Percentiles rank a stretch among this genome's conserved stretches.
Conservation (phyloP, 2,329 filamentous ascomycete species). For the Kalmusia sp. region DNA sequence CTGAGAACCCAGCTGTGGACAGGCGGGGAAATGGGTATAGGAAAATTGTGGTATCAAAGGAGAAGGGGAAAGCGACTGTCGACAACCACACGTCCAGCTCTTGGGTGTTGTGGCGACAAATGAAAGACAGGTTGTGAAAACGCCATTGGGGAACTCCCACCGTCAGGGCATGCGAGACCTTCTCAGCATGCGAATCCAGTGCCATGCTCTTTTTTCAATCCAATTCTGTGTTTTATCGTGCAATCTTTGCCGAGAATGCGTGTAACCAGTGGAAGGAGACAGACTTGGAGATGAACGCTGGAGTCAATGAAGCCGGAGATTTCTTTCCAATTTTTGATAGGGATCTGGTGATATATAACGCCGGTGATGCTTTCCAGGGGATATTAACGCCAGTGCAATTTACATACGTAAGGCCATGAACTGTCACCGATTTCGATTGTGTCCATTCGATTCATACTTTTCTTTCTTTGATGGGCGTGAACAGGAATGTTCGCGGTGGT, state of each 20-base stretch:
- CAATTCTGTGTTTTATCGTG: background rate
- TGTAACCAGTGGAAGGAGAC: conserved; percentile 1
- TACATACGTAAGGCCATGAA: conserved; percentile 18
- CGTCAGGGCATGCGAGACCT: background rate
- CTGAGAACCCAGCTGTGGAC: conserved; percentile 36
- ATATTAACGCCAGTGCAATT: conserved; percentile 13
- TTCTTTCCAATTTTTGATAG: background rate
- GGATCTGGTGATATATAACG: conserved; percentile 34
- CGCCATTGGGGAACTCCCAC: background rate
- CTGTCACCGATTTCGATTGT: background rate
- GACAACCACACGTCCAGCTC: conserved; percentile 41
- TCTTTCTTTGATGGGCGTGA: conserved; percentile 11
- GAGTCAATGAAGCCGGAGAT: conserved; percentile 3
- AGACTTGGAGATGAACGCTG: conserved; percentile 7
- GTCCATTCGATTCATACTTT: background rate
- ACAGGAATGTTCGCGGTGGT: conserved; percentile 13
- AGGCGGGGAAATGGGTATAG: conserved; percentile 27
- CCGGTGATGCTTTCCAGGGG: conserved; percentile 38
- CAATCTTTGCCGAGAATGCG: conserved; percentile 2
- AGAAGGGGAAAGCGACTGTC: conserved; percentile 32
- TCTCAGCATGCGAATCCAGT: background rate
- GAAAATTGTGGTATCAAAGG: conserved; percentile 23
- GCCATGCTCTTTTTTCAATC: background rate
- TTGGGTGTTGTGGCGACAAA: conserved; percentile 39
- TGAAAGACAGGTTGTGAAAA: conserved; percentile 24